Conservation (phyloP, 2,329 filamentous ascomycete species). For the Xylariomycetidae sp. region DNA sequence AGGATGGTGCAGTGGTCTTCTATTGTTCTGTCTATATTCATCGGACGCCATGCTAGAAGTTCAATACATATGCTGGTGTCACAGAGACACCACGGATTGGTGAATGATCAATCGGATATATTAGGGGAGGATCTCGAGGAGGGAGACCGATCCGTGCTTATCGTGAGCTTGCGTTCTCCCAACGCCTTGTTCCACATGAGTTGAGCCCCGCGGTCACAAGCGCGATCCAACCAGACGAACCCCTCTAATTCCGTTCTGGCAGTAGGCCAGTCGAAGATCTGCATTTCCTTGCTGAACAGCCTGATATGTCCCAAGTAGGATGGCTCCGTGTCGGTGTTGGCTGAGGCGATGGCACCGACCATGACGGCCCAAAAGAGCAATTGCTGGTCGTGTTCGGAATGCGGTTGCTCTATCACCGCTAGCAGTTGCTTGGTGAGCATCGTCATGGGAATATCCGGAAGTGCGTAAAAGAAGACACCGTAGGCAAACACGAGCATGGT, state of each 20-base stretch:
- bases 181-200: background rate
- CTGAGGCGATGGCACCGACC: background rate
- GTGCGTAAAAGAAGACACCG: background rate
- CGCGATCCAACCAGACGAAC: background rate
- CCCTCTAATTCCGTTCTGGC: background rate
- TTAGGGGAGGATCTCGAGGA: too few species aligned
- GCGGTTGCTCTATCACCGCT: background rate
- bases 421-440: background rate
- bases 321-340: background rate
- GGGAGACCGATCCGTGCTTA: too few species aligned
- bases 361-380: background rate
- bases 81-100: too few species aligned
- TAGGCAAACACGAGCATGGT: background rate
- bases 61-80: too few species aligned
- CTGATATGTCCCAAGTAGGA: background rate
- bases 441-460: background rate
- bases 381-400: background rate
- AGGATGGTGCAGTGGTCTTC: too few species aligned
- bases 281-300: background rate
- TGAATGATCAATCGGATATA: too few species aligned
- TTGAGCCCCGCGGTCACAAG: background rate
- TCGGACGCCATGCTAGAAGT: too few species aligned
- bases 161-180: background rate
- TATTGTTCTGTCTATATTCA: too few species aligned
- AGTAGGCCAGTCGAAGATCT: background rate